These are phyloP conservation scores for Bruguiera hainesii DNA, from an alignment of 441 rosid genomes.

Conservation along the genomic window DNA sequence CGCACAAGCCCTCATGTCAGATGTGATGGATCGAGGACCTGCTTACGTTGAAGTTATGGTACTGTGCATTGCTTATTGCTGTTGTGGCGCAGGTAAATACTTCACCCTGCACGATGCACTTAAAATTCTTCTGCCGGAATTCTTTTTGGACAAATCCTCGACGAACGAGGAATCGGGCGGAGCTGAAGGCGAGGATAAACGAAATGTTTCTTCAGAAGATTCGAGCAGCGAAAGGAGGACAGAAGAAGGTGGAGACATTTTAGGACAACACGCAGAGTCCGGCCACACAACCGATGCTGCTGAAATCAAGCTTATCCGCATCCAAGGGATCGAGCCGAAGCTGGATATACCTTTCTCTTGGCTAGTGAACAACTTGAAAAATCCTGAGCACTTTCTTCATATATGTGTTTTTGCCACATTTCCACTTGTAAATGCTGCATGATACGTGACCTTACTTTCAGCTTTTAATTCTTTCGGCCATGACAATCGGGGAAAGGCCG, in stretches of 20 bases:
- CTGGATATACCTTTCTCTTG: slow-evolving; percentile 88
- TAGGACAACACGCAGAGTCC: slow-evolving; percentile 14
- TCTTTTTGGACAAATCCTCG: slow-evolving; percentile 23
- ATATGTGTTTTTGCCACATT: slow-evolving; percentile 51
- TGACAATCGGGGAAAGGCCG: background rate
- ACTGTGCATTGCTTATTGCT: background rate
- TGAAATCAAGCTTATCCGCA: slow-evolving; percentile 65
- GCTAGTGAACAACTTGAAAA: slow-evolving; percentile 80
- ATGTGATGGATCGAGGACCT: background rate
- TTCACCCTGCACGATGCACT: slow-evolving; percentile 66
- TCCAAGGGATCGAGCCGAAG: slow-evolving; percentile 86
- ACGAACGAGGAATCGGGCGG: slow-evolving; percentile 21
- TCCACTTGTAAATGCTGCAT: slow-evolving; percentile 26
- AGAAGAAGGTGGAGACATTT: slow-evolving; percentile 13
- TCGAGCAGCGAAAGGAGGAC: slow-evolving; percentile 17
- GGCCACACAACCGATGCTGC: slow-evolving; percentile 21
- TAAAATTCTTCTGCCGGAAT: slow-evolving; percentile 57
- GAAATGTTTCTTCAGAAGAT: slow-evolving; percentile 28
- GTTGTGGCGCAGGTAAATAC: slow-evolving; percentile 54
- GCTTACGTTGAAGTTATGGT: background rate
- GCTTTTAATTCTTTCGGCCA: slow-evolving; percentile 4
- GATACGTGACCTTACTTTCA: slow-evolving; percentile 9
- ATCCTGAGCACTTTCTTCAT: slow-evolving; percentile 86
- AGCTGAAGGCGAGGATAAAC: slow-evolving; percentile 31
- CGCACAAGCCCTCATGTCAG: background rate